These are phyloP conservation scores for Talaromyces sp. DNA, from an alignment of 2,329 filamentous ascomycete genomes.

Conservation along the genomic window DNA sequence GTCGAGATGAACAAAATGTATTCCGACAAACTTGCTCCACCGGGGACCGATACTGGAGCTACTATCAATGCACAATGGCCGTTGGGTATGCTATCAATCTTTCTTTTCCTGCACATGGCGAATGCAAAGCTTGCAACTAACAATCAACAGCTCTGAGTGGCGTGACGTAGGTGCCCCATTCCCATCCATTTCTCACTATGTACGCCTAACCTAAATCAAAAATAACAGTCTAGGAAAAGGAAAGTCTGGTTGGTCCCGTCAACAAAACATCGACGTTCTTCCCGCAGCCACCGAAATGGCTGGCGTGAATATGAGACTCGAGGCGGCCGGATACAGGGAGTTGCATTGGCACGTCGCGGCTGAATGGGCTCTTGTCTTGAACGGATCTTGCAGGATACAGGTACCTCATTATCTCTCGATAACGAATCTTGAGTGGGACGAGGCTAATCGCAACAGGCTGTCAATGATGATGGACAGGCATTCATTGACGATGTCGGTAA, in stretches of 20 bases:
- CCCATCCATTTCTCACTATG: not conserved
- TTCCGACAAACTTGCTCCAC: constrained; percentile 53
- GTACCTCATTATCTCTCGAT: constrained; percentile 17
- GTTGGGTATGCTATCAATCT: constrained; percentile 36
- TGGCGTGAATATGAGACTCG: constrained; percentile 58
- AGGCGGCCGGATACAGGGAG: constrained; percentile 58
- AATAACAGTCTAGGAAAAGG: constrained; percentile 39
- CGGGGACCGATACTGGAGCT: constrained; percentile 47
- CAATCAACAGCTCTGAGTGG: constrained; percentile 39
- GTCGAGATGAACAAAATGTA: constrained; percentile 53
- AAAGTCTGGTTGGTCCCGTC: constrained; percentile 52
- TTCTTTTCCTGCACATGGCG: not conserved
- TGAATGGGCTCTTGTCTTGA: constrained; percentile 40
- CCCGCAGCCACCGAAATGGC: constrained; percentile 52
- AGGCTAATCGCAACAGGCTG: constrained; percentile 23
- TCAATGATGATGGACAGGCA: constrained; percentile 61
- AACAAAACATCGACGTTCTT: constrained; percentile 53
- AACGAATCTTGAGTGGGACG: not conserved
- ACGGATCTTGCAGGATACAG: constrained; percentile 38
- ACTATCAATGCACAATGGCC: constrained; percentile 52
- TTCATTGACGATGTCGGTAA: constrained; percentile 73
- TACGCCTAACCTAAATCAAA: not conserved
- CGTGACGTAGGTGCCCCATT: constrained; percentile 35
- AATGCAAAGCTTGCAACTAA: not conserved
- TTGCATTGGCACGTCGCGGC: constrained; percentile 52